Evolutionary conservation across 805 yeast species (phyloP).

Genomic region (Candida khao-thaluensis): DNA sequence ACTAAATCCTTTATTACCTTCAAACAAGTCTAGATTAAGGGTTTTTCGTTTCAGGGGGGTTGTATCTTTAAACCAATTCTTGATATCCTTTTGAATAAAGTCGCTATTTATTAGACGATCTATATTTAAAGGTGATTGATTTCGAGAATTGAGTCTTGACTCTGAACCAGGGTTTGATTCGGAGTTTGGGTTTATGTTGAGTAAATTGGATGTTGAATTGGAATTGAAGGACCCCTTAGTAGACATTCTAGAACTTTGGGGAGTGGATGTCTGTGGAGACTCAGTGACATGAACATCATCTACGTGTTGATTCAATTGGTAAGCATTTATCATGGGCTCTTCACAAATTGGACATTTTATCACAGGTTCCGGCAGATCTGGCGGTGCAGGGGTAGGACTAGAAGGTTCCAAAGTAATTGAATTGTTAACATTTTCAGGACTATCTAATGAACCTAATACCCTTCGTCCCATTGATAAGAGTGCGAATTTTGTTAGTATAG

Average conservation of each 20-base stretch:
- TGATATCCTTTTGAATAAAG: slow-evolving; percentile 34
- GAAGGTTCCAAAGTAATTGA: slow-evolving; percentile 6
- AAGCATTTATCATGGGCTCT: slow-evolving; percentile 52
- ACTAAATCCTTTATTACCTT: slow-evolving; percentile 37
- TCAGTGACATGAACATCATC: slow-evolving; percentile 58
- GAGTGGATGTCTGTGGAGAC: background rate
- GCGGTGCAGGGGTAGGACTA: background rate
- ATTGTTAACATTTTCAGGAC: slow-evolving; percentile 15
- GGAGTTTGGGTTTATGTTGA: background rate
- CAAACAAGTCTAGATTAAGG: slow-evolving; percentile 51
- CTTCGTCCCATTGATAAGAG: slow-evolving; percentile 11
- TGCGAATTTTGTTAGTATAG: background rate
- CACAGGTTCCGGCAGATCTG: slow-evolving; percentile 3
- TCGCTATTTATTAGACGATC: slow-evolving; percentile 14
- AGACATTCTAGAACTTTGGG: too few species aligned
- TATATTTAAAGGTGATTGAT: slow-evolving; percentile 9
- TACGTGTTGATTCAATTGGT: slow-evolving; percentile 64
- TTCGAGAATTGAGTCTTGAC: too few species aligned
- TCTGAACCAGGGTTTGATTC: too few species aligned
- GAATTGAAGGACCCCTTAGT: too few species aligned
- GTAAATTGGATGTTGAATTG: background rate
- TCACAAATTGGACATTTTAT: slow-evolving; percentile 68
- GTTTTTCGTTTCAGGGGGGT: slow-evolving; percentile 33
- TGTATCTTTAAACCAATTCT: slow-evolving; percentile 37
- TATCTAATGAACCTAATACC: slow-evolving; percentile 26